These are phyloP conservation scores for Elsinoe australis DNA, from an alignment of 2,329 filamentous ascomycete genomes.

Conservation along the genomic window DNA sequence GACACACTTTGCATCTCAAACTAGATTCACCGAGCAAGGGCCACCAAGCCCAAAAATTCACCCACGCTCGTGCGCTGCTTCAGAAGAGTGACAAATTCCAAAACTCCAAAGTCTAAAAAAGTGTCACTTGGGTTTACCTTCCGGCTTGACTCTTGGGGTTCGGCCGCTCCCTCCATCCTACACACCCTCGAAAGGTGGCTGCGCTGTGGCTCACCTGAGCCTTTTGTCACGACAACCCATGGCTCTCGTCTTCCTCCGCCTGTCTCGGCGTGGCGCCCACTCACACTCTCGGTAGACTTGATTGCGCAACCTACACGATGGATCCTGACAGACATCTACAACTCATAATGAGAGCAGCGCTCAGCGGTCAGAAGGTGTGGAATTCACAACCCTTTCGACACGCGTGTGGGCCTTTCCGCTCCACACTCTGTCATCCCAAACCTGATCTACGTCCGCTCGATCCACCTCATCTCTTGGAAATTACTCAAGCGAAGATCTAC, in stretches of 20 bases:
- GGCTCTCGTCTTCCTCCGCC: conserved; percentile 10
- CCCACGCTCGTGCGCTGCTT: conserved; percentile 4
- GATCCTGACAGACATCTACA: too few species aligned
- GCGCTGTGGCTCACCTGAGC: conserved; percentile 10
- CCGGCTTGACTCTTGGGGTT: background rate
- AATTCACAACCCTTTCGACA: too few species aligned
- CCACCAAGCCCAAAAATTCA: background rate
- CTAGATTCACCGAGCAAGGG: background rate
- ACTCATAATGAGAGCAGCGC: too few species aligned
- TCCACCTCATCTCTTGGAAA: conserved; percentile 15
- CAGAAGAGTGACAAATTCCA: background rate
- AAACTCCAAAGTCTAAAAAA: conserved; percentile 1
- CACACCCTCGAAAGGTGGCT: background rate
- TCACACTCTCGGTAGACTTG: background rate
- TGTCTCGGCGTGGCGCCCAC: conserved; percentile 5
- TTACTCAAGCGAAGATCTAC: conserved; percentile 5
- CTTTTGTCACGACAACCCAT: conserved; percentile 1
- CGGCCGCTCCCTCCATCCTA: background rate
- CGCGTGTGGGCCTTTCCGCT: too few species aligned
- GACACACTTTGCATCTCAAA: conserved; percentile 7
- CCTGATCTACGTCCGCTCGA: background rate
- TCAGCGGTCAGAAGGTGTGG: too few species aligned
- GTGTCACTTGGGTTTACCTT: background rate
- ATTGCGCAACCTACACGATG: conserved; percentile 3
- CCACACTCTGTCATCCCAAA: too few species aligned